A percentile compares a stretch with the other conserved stretches of the same genome.
Conservation (phyloP, 305 asterid species). For the Vinca major region DNA sequence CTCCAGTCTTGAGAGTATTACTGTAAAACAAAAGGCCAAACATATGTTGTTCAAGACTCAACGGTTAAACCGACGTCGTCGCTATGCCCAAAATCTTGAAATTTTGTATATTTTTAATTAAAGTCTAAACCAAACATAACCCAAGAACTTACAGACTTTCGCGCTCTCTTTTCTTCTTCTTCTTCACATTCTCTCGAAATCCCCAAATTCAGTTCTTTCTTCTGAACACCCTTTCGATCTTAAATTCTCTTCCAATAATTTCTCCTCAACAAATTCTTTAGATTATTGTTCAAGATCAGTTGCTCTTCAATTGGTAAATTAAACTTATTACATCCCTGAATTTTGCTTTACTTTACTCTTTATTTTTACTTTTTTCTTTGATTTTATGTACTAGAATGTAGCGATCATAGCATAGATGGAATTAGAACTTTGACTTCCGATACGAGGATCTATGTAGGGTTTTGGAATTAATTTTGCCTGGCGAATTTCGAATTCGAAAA, state of each 20-base stretch:
- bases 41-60: too few species aligned
- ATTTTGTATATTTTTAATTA: background rate
- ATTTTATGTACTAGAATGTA: slow-evolving; percentile 3
- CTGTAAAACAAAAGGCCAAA: too few species aligned
- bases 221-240: slow-evolving; percentile 5
- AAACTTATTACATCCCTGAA: background rate
- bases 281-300: background rate
- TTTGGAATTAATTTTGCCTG: too few species aligned
- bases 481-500: too few species aligned
- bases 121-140: too few species aligned
- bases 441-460: too few species aligned
- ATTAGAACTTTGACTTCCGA: too few species aligned
- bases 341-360: background rate
- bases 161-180: slow-evolving; percentile 1
- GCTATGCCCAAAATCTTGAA: background rate
- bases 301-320: background rate
- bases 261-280: slow-evolving; percentile 3
- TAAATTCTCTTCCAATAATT: background rate
- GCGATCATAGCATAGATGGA: background rate
- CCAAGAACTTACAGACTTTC: background rate
- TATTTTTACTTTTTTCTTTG: background rate
- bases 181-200: background rate
- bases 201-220: background rate
- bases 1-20: too few species aligned
- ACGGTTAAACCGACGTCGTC: background rate